Base-by-base conservation (phyloP, 768 basidiomycete genomes). In the Suillus brevipes region DNA sequence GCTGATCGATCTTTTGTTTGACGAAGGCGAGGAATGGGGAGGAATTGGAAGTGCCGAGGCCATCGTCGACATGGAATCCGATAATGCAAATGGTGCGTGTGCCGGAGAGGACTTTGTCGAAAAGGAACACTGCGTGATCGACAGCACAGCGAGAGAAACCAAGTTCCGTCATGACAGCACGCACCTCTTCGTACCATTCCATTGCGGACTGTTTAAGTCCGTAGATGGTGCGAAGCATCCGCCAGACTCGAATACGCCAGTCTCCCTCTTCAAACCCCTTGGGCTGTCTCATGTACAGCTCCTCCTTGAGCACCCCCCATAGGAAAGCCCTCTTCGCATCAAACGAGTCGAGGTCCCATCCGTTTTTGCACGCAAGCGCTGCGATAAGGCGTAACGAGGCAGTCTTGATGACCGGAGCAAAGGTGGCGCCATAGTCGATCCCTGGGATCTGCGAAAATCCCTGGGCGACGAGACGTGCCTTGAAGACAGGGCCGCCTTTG, bases 21-120 rank as follows among this genome's bases (percentile, higher is more conserved):
- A 47, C 20, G 2, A 6, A n/a, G 20, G n/a, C 4, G 1, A 47
- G 10, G n/a, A 47, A 47, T 2, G 9, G 0, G 0, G 10, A 6
- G 1, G 45, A 47, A 20, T 47, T 47, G 2, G 45, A 47, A 3
- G 45, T 47, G 8, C 45, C n/a, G 4, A 47, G 20, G 4, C 45
- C 3, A 2, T 47, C 9, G 2, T 47, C 45, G 2, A 47, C 10
- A 9, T n/a, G 45, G 9, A 10, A n/a, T 1, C 45, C 9, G 3
- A 47, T 47, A 4, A 47, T 47, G 45, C 45, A 47, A 9, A 47
- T n/a, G 4, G 4, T 47, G 8, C 4, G 4, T 10, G 9, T n/a
- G 8, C 43, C 43, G 2, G 43, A 43, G 18, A 4, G 4, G 43
- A n/a, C 7, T 0, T 12, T n/a, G 45, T 47, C 45, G 4, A n/a